Percentiles rank a stretch among this genome's conserved stretches.
These are phyloP conservation scores for Ceratopteris richardii DNA, from an alignment of 75 land plant genomes.

Conservation along the genomic window DNA sequence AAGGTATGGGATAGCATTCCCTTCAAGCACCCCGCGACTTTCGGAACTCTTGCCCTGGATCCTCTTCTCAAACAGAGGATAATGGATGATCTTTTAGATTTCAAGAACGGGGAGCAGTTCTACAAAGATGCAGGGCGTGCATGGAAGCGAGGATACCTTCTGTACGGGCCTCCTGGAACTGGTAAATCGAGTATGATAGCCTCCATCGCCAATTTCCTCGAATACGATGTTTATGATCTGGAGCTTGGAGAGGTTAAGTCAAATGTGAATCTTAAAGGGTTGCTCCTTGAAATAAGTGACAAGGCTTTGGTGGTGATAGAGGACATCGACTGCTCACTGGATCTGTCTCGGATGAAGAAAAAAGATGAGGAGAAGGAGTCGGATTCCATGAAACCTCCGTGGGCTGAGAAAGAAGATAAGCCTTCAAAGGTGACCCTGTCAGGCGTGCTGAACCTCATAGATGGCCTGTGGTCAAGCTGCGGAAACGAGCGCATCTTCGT, in stretches of 20 bases:
- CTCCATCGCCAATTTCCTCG: constrained; percentile 59
- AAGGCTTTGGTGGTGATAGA: constrained; percentile 70
- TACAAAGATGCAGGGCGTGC: constrained; percentile 52
- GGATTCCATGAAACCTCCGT: no score
- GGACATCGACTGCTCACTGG: constrained; percentile 61
- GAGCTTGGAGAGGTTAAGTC: constrained; percentile 51
- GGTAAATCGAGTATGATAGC: constrained; percentile 76
- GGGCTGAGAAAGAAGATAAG: no score
- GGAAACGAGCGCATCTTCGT: constrained; percentile 59
- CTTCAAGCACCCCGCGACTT: constrained; percentile 62
- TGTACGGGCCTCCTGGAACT: constrained; percentile 69
- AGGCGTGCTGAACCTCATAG: constrained; percentile 67
- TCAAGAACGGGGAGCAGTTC: constrained; percentile 31
- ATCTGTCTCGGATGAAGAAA: no score
- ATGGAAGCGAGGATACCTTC: constrained; percentile 70
- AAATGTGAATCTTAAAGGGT: constrained; percentile 46
- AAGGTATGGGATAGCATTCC: constrained; percentile 23
- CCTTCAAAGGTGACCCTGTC: constrained; percentile 41
- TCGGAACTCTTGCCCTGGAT: constrained; percentile 53
- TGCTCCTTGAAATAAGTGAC: constrained; percentile 44
- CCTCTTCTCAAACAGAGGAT: constrained; percentile 43
- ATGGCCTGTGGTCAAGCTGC: constrained; percentile 18
- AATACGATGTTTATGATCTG: constrained; percentile 69
- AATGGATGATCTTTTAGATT: constrained; percentile 38
- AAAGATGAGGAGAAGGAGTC: no score